phyloP scores from a whole-genome alignment of 306 rosid genomes.

The Casuarina cunninghamiana region DNA sequence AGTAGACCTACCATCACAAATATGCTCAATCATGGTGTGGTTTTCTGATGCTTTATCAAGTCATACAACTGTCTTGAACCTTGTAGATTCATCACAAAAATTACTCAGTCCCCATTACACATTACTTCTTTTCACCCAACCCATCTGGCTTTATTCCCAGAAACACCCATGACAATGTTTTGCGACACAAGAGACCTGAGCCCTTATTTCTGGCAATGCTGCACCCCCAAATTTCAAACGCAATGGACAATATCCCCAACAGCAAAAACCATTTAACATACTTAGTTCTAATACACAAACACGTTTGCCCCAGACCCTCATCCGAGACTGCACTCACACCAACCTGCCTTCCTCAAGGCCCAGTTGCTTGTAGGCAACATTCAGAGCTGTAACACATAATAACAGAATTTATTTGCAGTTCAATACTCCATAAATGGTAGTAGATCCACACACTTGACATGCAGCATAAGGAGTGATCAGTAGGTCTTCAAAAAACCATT shows the following conservation, averaged over 20 bases:
- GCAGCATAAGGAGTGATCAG: conserved; percentile 21
- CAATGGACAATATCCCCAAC: conserved; percentile 45
- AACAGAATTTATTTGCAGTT: conserved; percentile 70
- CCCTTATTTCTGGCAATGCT: conserved; percentile 38
- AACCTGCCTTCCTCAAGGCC: conserved; percentile 89
- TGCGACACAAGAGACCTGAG: conserved; percentile 41
- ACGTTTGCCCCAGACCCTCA: conserved; percentile 50
- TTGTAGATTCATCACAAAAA: conserved; percentile 7
- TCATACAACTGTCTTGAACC: conserved; percentile 15
- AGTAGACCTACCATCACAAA: conserved; percentile 22
- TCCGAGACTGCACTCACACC: conserved; percentile 71
- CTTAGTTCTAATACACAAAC: conserved; percentile 45
- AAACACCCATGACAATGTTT: conserved; percentile 34
- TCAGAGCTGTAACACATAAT: conserved; percentile 96
- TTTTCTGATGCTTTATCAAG: conserved; percentile 8
- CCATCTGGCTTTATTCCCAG: conserved; percentile 32
- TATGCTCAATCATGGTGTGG: conserved; percentile 15
- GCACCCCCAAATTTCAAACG: conserved; percentile 45
- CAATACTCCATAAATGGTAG: conserved; percentile 50
- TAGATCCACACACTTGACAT: conserved; percentile 51
- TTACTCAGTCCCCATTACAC: conserved; percentile 6
- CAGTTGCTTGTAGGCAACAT: conserved; percentile 60
- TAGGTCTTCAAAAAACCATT: conserved; percentile 22
- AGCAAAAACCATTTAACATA: conserved; percentile 37
- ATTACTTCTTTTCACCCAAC: conserved; percentile 27